Evolutionary conservation across 1,284 basidiomycete genomes (phyloP), one percentile per base, ranked within the genome.

Genomic region (Porodaedalea pini): DNA sequence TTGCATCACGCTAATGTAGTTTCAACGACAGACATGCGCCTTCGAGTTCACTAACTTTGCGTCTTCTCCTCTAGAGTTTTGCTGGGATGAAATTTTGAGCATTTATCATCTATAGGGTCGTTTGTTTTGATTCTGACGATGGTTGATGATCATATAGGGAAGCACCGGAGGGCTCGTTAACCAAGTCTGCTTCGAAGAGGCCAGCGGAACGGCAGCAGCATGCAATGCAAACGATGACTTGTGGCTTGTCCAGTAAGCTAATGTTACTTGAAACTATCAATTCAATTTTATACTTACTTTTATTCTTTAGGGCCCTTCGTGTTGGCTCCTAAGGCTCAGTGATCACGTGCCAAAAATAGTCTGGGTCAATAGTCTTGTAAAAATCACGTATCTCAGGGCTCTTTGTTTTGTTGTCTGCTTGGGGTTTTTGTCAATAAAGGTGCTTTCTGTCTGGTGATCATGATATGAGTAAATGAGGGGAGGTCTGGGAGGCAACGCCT

Each of bases 41-140:
- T 62, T 66, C 59, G 67, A 65, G 63, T 67, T 67, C 51, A 61
- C 66, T 58, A 68, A 68, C 60, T 58, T 64, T 41, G 61, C 60
- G 32, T 47, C 56, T 19, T 23, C 31, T 1, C 36, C 65, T 17
- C 51, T 68, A 17, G 64, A 66, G 48, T 68, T 62, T 60, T 70
- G 68, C 62, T 69, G 68, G 68, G 59, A 61, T 37, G 56, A 64
- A 25, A 55, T 69, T 5, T 54, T 60, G 7, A 56, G 58, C 15
- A 1, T 34, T 15, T 31, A 23, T 43, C 15, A 17, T 49, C 27
- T 41, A 17, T 19, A 5, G 13, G 2, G 11, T 41, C 31, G 2
- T 29, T 21, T 29, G 27, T 21, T 19, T 25, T 3, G 13, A n/a
- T 21, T 31, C 37, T 29, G 13, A 13, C 15, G 19, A 1, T 11